A percentile compares a stretch with the other conserved stretches of the same genome.
These are phyloP conservation scores for Zalaria sp. DNA, from an alignment of 2,329 filamentous ascomycete species.

Conservation along the genomic window DNA sequence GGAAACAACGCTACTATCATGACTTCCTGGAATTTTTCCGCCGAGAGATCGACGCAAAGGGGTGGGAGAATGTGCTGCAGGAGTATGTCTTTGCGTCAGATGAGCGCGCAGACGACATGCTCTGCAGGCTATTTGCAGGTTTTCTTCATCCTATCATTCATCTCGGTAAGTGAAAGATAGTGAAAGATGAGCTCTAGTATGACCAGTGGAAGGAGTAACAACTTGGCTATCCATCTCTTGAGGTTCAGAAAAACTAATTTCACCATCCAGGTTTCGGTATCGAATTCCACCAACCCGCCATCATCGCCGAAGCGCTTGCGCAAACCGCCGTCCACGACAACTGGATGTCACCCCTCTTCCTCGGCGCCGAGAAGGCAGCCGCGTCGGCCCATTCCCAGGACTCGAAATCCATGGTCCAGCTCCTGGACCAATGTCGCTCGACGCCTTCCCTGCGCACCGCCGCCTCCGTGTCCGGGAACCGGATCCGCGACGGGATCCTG, in stretches of 20 bases:
- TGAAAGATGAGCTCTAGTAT: too few species aligned
- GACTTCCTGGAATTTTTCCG: slow-evolving; percentile 70
- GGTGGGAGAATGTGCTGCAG: slow-evolving; percentile 47
- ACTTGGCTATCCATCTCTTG: too few species aligned
- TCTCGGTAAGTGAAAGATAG: slow-evolving; percentile 23
- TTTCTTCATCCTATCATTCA: slow-evolving; percentile 74
- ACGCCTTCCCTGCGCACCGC: slow-evolving; percentile 44
- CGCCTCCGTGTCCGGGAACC: slow-evolving; percentile 42
- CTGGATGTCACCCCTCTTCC: slow-evolving; percentile 41
- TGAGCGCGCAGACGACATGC: slow-evolving; percentile 51
- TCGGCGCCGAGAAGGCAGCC: slow-evolving; percentile 36
- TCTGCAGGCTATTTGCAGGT: slow-evolving; percentile 24
- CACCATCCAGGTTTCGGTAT: slow-evolving; percentile 51
- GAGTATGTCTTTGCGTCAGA: slow-evolving; percentile 57
- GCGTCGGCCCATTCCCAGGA: slow-evolving; percentile 12
- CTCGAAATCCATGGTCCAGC: slow-evolving; percentile 34
- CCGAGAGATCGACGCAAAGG: slow-evolving; percentile 49
- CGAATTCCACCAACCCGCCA: slow-evolving; percentile 68
- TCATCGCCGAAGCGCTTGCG: slow-evolving; percentile 68
- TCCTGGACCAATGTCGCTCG: slow-evolving; percentile 46
- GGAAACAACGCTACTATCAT: slow-evolving; percentile 50
- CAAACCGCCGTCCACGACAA: slow-evolving; percentile 57
- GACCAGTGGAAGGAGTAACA: too few species aligned
- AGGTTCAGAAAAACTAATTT: too few species aligned
- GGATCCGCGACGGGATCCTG: slow-evolving; percentile 56